Conservation (phyloP, 345 rosid genomes). For the Heritiera fomes region DNA sequence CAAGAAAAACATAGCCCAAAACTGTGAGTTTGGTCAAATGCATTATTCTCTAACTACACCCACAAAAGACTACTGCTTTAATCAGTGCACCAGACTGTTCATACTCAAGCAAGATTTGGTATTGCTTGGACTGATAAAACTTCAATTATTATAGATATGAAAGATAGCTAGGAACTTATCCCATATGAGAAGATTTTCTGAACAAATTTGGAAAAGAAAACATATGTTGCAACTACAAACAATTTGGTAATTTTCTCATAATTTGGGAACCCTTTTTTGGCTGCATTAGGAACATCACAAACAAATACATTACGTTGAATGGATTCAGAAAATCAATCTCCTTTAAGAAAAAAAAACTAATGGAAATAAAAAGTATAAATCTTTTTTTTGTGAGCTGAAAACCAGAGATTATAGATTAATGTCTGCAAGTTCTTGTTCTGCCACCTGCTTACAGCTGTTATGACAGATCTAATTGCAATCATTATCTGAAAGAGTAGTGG, state of each 20-base stretch:
- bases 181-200: background rate
- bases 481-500: too few species aligned
- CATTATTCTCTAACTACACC: slow-evolving; percentile 9
- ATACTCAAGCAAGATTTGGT: background rate
- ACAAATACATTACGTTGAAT: background rate
- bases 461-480: slow-evolving; percentile 4
- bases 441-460: slow-evolving; percentile 25
- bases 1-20: too few species aligned
- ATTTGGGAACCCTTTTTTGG: background rate
- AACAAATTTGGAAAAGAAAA: background rate
- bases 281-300: background rate
- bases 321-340: background rate
- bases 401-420: background rate
- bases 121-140: slow-evolving; percentile 10
- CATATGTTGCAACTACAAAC: background rate
- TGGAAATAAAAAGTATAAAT: too few species aligned
- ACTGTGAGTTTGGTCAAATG: slow-evolving; percentile 12
- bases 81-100: background rate
- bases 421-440: slow-evolving; percentile 4
- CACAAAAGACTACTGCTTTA: background rate
- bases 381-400: background rate
- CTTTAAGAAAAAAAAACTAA: too few species aligned
- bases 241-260: background rate
- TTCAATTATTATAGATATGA: background rate
- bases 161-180: background rate